Conservation (phyloP, 495 filamentous ascomycete species). For the Aspergillus homomorphus region DNA sequence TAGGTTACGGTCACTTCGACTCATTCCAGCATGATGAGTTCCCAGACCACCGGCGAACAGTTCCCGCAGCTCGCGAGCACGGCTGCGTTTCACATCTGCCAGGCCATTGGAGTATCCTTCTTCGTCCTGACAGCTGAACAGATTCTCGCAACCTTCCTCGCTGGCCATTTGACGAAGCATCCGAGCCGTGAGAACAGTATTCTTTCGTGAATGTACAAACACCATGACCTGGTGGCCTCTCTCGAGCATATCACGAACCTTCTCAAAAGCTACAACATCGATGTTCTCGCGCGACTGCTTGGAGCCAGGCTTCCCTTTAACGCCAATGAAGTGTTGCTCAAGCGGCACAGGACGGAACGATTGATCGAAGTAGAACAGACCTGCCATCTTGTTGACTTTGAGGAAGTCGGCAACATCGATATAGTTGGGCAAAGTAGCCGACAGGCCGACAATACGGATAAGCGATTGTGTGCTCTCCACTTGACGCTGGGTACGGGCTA, state of each 20-base stretch:
- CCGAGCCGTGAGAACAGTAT: constrained; percentile 84
- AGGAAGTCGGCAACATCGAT: constrained; percentile 95
- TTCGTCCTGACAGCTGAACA: constrained; percentile 71
- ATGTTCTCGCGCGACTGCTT: constrained; percentile 82
- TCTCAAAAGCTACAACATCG: constrained; percentile 82
- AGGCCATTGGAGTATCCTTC: constrained; percentile 68
- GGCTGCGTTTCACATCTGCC: constrained; percentile 77
- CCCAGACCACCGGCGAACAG: constrained; percentile 86
- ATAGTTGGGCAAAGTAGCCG: constrained; percentile 94
- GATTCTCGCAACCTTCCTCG: constrained; percentile 69
- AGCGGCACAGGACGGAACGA: constrained; percentile 96
- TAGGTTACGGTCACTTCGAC: constrained; percentile 85
- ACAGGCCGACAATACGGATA: constrained; percentile 92
- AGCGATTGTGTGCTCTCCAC: constrained; percentile 97
- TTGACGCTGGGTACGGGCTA: constrained; percentile 90
- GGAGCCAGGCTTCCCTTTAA: constrained; percentile 82
- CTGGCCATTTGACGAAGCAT: constrained; percentile 81
- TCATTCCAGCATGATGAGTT: constrained; percentile 95
- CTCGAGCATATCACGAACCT: constrained; percentile 90
- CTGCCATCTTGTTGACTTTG: constrained; percentile 89
- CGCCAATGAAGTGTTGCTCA: constrained; percentile 95
- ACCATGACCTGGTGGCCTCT: constrained; percentile 95
- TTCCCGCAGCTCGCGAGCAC: constrained; percentile 81
- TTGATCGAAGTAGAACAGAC: constrained; percentile 93
- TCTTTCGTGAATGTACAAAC: constrained; percentile 94